Conservation (phyloP, 192 early-diverging fungal species). For the Funneliformis mosseae region DNA sequence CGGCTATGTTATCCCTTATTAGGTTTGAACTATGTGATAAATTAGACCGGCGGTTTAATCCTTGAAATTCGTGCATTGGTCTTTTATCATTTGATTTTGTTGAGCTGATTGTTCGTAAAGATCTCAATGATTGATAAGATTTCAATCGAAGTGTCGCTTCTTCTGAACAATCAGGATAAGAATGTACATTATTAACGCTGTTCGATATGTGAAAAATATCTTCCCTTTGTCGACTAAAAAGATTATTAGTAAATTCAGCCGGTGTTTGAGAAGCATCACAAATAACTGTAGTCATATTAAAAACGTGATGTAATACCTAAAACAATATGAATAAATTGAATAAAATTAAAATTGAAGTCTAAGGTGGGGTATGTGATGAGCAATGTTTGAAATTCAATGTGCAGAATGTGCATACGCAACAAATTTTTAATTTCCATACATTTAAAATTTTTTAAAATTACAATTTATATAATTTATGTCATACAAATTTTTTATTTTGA, state of each 20-base stretch:
- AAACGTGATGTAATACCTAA: constrained; percentile 18
- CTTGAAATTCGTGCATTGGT: not conserved
- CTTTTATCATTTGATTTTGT: constrained; percentile 18
- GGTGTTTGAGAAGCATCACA: constrained; percentile 25
- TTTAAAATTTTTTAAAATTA: no score
- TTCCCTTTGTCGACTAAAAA: constrained; percentile 25
- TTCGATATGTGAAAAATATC: constrained; percentile 6
- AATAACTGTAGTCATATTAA: constrained; percentile 23
- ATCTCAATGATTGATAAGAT: constrained; percentile 18
- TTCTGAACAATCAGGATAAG: not conserved
- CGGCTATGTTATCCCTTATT: not conserved
- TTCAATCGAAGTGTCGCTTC: not conserved
- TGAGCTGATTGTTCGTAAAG: constrained; percentile 20
- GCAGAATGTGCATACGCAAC: no score
- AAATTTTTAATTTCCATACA: no score
- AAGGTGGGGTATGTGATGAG: not conserved
- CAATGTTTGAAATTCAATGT: no score
- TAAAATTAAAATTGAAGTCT: not conserved
- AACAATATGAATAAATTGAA: not conserved
- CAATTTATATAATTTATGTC: no score
- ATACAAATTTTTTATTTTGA: no score
- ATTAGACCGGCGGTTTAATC: constrained; percentile 26
- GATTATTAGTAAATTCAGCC: constrained; percentile 2
- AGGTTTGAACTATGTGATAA: constrained; percentile 1
- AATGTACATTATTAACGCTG: not conserved